Evolutionary conservation across 768 basidiomycete genomes (phyloP).

Genomic region (Hericium erinaceus): DNA sequence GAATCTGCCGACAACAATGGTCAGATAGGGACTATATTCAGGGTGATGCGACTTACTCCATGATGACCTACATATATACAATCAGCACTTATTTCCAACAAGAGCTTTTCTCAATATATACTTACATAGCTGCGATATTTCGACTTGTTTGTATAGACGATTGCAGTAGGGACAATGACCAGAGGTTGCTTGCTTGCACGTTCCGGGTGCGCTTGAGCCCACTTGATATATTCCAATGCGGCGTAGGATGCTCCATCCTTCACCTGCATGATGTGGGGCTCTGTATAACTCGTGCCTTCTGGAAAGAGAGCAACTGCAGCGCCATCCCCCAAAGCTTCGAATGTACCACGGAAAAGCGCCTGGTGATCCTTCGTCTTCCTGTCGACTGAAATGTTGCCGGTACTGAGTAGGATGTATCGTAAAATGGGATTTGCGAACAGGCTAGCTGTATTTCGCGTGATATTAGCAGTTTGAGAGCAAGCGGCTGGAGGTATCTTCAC

Average conservation of each 20-base stretch:
- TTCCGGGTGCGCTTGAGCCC: constrained; percentile 51
- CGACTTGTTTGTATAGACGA: constrained; percentile 93
- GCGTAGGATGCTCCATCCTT: constrained; percentile 97
- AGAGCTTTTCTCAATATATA: constrained; percentile 11
- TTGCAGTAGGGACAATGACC: constrained; percentile 71
- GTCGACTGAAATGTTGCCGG: constrained; percentile 98
- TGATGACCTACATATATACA: constrained; percentile 42
- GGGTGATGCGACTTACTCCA: constrained; percentile 40
- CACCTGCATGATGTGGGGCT: constrained; percentile 84
- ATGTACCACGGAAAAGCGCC: constrained; percentile 79
- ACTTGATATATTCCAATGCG: constrained; percentile 85
- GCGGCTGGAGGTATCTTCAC: constrained; percentile 26
- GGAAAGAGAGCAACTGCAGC: constrained; percentile 89
- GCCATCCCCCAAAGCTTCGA: constrained; percentile 74
- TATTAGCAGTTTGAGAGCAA: constrained; percentile 4
- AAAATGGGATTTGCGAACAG: constrained; percentile 75
- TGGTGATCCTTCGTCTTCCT: constrained; percentile 90
- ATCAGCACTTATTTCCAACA: not conserved
- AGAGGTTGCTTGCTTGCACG: constrained; percentile 33
- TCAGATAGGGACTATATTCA: not conserved
- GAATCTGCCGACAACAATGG: constrained; percentile 44
- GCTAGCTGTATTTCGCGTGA: constrained; percentile 30
- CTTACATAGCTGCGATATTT: constrained; percentile 88
- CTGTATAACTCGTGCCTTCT: constrained; percentile 92
- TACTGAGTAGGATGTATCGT: constrained; percentile 67